These are phyloP conservation scores for Gomphus bonarii DNA, from an alignment of 1,284 basidiomycete genomes.

Conservation along the genomic window DNA sequence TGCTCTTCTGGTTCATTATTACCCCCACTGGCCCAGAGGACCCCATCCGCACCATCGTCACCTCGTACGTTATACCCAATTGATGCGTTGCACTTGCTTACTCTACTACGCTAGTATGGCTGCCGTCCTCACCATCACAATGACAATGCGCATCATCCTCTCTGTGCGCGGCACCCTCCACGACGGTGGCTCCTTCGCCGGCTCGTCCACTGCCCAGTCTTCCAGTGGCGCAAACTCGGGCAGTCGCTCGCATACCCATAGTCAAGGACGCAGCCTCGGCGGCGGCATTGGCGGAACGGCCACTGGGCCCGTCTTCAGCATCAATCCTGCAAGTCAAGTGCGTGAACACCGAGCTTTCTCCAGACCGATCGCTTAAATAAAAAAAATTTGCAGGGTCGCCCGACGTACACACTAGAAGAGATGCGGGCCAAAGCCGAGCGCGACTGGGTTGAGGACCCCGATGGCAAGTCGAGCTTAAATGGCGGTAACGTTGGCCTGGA, in stretches of 20 bases:
- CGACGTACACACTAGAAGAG: constrained; percentile 57
- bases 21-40: constrained; percentile 49
- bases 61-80: constrained; percentile 27
- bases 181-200: constrained; percentile 56
- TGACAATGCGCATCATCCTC: constrained; percentile 76
- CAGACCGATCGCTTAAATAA: too few species aligned
- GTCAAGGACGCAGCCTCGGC: constrained; percentile 17
- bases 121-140: constrained; percentile 71
- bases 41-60: constrained; percentile 70
- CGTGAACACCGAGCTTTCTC: too few species aligned
- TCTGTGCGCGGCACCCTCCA: constrained; percentile 61
- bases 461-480: constrained; percentile 46
- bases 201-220: constrained; percentile 10
- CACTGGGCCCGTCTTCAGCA: constrained; percentile 25
- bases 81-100: too few species aligned
- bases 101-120: constrained; percentile 46
- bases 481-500: constrained; percentile 35
- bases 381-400: constrained; percentile 27
- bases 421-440: constrained; percentile 41
- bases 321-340: constrained; percentile 17
- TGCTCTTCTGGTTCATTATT: constrained; percentile 74
- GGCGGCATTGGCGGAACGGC: constrained; percentile 9
- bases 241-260: constrained; percentile 11
- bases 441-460: constrained; percentile 27
- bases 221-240: constrained; percentile 2